Evolutionary conservation across 164 flowering plant species (phyloP), one percentile per base, ranked within the genome.

Genomic region (Magnolia officinalis): DNA sequence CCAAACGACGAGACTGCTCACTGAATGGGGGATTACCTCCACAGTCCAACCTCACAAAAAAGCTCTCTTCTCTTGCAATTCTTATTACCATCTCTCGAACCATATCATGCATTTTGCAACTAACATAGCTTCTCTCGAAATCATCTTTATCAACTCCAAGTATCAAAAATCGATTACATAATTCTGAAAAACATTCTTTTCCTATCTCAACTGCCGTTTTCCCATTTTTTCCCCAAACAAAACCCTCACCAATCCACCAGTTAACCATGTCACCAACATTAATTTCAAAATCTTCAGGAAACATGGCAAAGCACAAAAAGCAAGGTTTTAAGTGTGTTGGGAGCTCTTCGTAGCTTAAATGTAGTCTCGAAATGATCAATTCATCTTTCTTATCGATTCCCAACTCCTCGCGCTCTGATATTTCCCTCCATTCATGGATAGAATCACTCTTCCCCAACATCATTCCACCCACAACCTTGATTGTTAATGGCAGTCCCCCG

Each of bases 401-500:
- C 31, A 50, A 8, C 21, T 52, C 61, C 19, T 71, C 73, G 10
- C 51, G 16, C 26, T 71, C 8, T 7, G 16, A 20, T 71, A 51
- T 51, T 21, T n/a, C 1, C 5, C n/a, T 20, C 73, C 73, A 71
- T 11, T 71, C 26, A 14, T 20, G 1, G 29, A 21, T 7, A 4
- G 23, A 71, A 50, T 49, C n/a, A 23, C 14, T 24, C n/a, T 70
- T 70, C 21, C 72, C 26, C 2, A 6, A 1, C 72, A 70, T 70
- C 72, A 49, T 50, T 70, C 72, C 72, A n/a, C 72, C 72, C 23
- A 70, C 58, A 8, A 70, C 72, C 24, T 49, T 70, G 5, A 70
- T 70, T 49, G 55, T 59, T 8, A 70, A 29, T 6, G 58, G 58
- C 11, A 51, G 73, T 0, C 71, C 73, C 20, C 8, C 2, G 50